phyloP scores from a whole-genome alignment of 305 asterid species.

The Fraxinus xanthoxyloides region DNA sequence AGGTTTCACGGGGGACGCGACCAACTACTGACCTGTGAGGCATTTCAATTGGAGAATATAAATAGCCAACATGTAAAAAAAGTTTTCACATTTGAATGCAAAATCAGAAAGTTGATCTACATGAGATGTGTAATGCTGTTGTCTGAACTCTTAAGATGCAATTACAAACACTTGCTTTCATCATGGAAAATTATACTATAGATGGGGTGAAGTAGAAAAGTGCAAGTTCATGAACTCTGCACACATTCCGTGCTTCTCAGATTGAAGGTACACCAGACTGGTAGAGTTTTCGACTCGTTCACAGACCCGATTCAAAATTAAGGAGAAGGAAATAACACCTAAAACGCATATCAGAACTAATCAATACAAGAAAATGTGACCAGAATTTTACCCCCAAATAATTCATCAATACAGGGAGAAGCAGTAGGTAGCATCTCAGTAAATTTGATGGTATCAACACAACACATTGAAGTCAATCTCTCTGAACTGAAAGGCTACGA shows the following conservation, averaged over 20 bases:
- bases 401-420: not conserved
- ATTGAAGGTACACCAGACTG: not conserved
- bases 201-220: too few relatives aligned
- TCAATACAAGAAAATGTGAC: too few relatives aligned
- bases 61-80: not conserved
- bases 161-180: too few relatives aligned
- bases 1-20: not conserved
- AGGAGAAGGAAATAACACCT: not conserved
- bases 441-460: conserved; percentile 8
- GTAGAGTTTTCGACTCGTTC: not conserved
- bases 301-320: not conserved
- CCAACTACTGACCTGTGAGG: not conserved
- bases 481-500: conserved; percentile 4
- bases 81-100: not conserved
- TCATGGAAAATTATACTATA: too few relatives aligned
- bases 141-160: too few relatives aligned
- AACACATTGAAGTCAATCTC: not conserved
- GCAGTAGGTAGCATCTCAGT: not conserved
- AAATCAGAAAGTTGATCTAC: not conserved
- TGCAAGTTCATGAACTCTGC: not conserved
- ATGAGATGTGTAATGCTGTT: too few relatives aligned
- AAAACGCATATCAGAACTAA: not conserved
- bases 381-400: not conserved
- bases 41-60: not conserved
- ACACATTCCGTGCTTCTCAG: not conserved